Conservation (phyloP, 768 basidiomycete genomes). For the Xanthoconium purpureum region DNA sequence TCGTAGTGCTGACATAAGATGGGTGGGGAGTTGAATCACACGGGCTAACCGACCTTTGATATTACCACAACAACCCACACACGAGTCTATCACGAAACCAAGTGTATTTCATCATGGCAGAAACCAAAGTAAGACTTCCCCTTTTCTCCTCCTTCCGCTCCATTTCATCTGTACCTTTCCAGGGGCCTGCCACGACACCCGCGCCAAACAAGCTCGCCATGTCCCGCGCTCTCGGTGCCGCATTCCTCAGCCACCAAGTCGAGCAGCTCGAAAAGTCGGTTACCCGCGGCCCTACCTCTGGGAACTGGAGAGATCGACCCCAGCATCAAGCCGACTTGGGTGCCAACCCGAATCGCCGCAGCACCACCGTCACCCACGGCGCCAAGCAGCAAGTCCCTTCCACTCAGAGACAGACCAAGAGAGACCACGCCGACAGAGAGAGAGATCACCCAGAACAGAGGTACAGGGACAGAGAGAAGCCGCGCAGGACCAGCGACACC, state of each 20-base stretch:
- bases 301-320: slow-evolving; percentile 60
- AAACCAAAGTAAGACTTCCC: slow-evolving; percentile 11
- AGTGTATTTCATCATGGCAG: slow-evolving; percentile 14
- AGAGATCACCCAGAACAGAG: slow-evolving; percentile 21
- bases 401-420: slow-evolving; percentile 23
- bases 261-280: slow-evolving; percentile 83
- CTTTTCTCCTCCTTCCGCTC: background rate
- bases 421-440: slow-evolving; percentile 18
- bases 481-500: slow-evolving; percentile 24
- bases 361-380: slow-evolving; percentile 5
- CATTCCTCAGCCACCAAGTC: slow-evolving; percentile 84
- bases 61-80: too few species aligned
- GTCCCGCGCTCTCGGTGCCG: slow-evolving; percentile 84
- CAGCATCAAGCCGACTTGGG: slow-evolving; percentile 22
- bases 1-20: slow-evolving; percentile 16
- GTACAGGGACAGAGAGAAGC: slow-evolving; percentile 17
- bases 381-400: slow-evolving; percentile 25
- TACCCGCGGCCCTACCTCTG: slow-evolving; percentile 46
- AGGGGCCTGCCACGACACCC: slow-evolving; percentile 27
- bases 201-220: slow-evolving; percentile 66
- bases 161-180: background rate
- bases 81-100: too few species aligned
- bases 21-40: too few species aligned
- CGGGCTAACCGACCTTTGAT: too few species aligned
- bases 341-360: slow-evolving; percentile 19